Evolutionary conservation across 441 rosid species (phyloP).

Genomic region (Flueggea neowawraea): DNA sequence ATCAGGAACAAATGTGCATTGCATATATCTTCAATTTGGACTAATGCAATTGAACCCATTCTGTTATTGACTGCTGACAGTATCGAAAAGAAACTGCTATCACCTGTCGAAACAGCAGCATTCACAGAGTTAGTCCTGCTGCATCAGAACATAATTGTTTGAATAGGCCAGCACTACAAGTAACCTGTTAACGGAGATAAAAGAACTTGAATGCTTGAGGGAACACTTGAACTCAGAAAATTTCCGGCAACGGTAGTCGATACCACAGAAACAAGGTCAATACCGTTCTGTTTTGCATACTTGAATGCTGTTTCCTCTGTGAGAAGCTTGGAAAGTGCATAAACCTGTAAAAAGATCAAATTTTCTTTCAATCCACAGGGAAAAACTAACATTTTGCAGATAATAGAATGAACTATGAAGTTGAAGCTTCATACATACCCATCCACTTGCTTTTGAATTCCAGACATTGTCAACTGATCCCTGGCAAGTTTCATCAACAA

Average conservation of each 20-base stretch:
- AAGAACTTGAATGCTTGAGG: constrained; percentile 72
- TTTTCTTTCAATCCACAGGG: neutral
- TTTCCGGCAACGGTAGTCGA: constrained; percentile 74
- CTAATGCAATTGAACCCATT: constrained; percentile 76
- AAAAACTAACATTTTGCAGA: neutral
- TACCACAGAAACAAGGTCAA: constrained; percentile 68
- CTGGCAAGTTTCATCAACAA: constrained; percentile 74
- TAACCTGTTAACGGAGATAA: constrained; percentile 69
- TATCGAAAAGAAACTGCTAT: constrained; percentile 43
- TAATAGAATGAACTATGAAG: neutral
- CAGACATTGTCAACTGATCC: constrained; percentile 40
- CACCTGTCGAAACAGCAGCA: constrained; percentile 35
- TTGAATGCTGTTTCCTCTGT: constrained; percentile 74
- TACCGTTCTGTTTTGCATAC: constrained; percentile 49
- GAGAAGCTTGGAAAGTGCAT: constrained; percentile 59
- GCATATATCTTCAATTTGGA: constrained; percentile 79
- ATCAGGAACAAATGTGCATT: constrained; percentile 69
- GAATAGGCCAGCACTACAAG: neutral
- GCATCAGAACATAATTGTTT: neutral
- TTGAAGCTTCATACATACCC: too few relatives aligned
- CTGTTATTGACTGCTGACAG: constrained; percentile 60
- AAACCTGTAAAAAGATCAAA: constrained; percentile 42
- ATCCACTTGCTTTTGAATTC: constrained; percentile 69
- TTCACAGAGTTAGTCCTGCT: neutral
- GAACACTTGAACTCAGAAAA: constrained; percentile 55